Conservation (phyloP, 2,329 filamentous ascomycete species). For the Magnaporthiopsis rhizophila region DNA sequence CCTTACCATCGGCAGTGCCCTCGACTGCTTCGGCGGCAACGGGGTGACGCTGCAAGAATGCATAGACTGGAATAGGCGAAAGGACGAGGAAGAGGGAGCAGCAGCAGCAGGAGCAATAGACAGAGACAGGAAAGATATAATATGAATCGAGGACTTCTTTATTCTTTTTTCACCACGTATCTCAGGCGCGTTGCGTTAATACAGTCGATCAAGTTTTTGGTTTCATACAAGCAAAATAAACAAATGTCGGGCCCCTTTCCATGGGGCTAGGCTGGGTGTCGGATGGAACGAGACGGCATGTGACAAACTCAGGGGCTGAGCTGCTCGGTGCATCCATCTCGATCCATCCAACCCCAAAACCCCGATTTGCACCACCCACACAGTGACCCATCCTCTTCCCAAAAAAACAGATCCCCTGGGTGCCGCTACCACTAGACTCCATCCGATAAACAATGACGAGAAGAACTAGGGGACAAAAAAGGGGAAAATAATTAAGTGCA, state of each 20-base stretch:
- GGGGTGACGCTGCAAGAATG: conserved; percentile 86
- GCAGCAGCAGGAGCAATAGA: no score
- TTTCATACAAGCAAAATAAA: conserved; percentile 3
- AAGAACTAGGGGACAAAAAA: not conserved
- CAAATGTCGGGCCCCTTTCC: conserved; percentile 5
- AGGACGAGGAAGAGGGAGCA: conserved; percentile 18
- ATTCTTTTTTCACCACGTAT: not conserved
- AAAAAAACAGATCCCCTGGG: not conserved
- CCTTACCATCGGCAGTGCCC: conserved; percentile 88
- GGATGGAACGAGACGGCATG: not conserved
- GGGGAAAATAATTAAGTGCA: not conserved
- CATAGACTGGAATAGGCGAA: conserved; percentile 69
- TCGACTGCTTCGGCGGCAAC: conserved; percentile 90
- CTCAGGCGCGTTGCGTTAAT: not conserved
- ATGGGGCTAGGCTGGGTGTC: not conserved
- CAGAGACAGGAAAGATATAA: not conserved
- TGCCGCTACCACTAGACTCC: not conserved
- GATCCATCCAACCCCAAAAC: not conserved
- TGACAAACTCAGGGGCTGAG: no score
- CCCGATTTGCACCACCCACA: not conserved
- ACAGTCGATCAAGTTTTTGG: not conserved
- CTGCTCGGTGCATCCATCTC: not conserved
- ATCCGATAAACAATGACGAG: not conserved
- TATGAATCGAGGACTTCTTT: not conserved
- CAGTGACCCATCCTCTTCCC: not conserved